These are phyloP conservation scores for Backusella mclennaniae DNA, from an alignment of 192 early-diverging fungal species.

Conservation along the genomic window DNA sequence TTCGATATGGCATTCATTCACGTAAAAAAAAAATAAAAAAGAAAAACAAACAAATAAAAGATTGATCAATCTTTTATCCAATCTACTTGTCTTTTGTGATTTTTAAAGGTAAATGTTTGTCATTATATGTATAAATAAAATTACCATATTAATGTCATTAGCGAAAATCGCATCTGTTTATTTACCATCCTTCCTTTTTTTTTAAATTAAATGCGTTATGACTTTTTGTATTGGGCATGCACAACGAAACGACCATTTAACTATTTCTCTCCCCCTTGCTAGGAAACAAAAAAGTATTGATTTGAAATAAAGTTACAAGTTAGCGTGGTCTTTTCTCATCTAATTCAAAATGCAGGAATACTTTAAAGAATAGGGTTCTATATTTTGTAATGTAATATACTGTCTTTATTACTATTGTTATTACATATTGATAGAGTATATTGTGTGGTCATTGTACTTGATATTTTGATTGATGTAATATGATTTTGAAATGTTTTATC, in stretches of 20 bases:
- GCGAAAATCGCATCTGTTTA: neutral
- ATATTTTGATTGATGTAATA: too few species aligned
- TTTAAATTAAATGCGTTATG: neutral
- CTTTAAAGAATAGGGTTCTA: too few species aligned
- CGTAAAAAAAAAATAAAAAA: neutral
- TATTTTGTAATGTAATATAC: too few species aligned
- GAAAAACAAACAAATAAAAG: neutral
- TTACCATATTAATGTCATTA: neutral
- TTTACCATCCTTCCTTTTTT: neutral
- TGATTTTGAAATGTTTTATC: too few species aligned
- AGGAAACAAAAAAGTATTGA: neutral
- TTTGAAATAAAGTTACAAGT: neutral
- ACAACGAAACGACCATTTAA: neutral
- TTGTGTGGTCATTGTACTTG: too few species aligned
- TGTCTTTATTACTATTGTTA: too few species aligned
- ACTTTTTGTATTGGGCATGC: neutral
- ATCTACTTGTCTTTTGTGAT: neutral
- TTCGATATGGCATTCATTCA: neutral
- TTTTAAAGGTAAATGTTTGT: neutral
- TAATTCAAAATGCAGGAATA: neutral
- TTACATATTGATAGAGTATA: too few species aligned
- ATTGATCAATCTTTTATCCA: neutral
- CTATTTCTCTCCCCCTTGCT: neutral
- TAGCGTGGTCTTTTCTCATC: neutral
- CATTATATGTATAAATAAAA: neutral